Conservation (phyloP, 345 rosid species). For the Eucalyptus urophylla region DNA sequence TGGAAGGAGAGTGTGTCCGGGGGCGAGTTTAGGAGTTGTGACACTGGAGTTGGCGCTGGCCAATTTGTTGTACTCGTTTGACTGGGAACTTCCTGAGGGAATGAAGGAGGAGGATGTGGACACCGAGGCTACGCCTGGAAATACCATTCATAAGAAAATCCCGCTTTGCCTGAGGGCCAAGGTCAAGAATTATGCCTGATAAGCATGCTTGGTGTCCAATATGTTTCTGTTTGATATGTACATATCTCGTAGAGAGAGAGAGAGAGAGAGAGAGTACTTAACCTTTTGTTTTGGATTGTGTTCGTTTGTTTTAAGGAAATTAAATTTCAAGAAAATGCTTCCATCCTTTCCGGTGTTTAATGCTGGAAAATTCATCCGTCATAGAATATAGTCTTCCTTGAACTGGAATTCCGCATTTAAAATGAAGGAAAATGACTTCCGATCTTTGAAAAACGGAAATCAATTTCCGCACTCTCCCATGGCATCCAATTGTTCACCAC, state of each 20-base stretch:
- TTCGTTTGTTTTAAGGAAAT: not conserved
- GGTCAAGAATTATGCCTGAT: not conserved
- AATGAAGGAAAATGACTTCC: not conserved
- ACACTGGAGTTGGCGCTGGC: conserved; percentile 1
- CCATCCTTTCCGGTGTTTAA: not conserved
- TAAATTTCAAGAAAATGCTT: not conserved
- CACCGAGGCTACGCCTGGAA: not conserved
- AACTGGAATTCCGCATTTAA: not conserved
- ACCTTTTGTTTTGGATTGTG: not conserved
- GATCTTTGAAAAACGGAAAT: not conserved
- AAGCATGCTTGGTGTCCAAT: not conserved
- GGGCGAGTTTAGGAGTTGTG: not conserved
- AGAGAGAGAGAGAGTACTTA: not conserved
- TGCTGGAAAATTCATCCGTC: not conserved
- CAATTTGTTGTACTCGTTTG: conserved; percentile 4
- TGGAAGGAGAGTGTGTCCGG: conserved; percentile 22
- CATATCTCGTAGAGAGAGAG: not conserved
- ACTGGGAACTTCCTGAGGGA: conserved; percentile 2
- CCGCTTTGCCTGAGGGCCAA: not conserved
- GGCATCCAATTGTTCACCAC: not conserved
- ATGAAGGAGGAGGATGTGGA: not conserved
- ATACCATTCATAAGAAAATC: not conserved
- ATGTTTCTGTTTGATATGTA: not conserved
- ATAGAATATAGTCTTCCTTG: not conserved
- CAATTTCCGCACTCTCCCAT: not conserved